Percentiles rank a stretch among this genome's conserved stretches.
Evolutionary conservation across 2,329 filamentous ascomycete genomes (phyloP).

Genomic region (Monilinia aucupariae): DNA sequence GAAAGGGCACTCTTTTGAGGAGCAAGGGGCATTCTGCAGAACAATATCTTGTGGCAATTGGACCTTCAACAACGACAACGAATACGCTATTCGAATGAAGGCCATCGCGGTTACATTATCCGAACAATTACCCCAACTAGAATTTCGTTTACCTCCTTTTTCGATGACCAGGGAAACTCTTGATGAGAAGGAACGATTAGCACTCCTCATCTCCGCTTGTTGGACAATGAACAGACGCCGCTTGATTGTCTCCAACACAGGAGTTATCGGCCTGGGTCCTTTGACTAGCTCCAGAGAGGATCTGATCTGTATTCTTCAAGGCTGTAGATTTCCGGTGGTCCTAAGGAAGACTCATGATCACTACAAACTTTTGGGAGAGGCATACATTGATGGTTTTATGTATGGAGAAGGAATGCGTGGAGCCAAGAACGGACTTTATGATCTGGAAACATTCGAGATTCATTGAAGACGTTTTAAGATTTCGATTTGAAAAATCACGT

Average conservation of each 20-base stretch:
- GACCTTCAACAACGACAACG: slow-evolving; percentile 19
- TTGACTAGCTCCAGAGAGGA: slow-evolving; percentile 24
- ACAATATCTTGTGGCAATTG: slow-evolving; percentile 29
- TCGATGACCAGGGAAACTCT: background rate
- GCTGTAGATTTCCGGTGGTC: slow-evolving; percentile 30
- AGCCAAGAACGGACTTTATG: slow-evolving; percentile 16
- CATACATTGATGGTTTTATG: slow-evolving; percentile 31
- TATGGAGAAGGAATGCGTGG: slow-evolving; percentile 27
- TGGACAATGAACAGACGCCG: slow-evolving; percentile 27
- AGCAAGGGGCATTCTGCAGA: slow-evolving; percentile 23
- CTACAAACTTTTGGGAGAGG: slow-evolving; percentile 29
- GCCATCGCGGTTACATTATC: slow-evolving; percentile 21
- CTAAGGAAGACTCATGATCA: slow-evolving; percentile 20
- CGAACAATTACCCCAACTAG: slow-evolving; percentile 1
- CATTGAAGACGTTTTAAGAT: slow-evolving; percentile 17
- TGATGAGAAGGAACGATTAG: slow-evolving; percentile 20
- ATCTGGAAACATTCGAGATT: slow-evolving; percentile 24
- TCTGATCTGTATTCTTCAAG: slow-evolving; percentile 26
- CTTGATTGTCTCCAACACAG: slow-evolving; percentile 20
- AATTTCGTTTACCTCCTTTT: slow-evolving; percentile 2
- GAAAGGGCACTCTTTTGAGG: slow-evolving; percentile 14
- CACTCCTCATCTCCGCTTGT: slow-evolving; percentile 23
- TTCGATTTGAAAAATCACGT: background rate
- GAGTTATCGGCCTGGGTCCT: slow-evolving; percentile 25
- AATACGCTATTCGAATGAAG: slow-evolving; percentile 23